Evolutionary conservation across 192 early-diverging fungal genomes (phyloP), one percentile per base, ranked within the genome.

Genomic region (Chytriomyces confervae): DNA sequence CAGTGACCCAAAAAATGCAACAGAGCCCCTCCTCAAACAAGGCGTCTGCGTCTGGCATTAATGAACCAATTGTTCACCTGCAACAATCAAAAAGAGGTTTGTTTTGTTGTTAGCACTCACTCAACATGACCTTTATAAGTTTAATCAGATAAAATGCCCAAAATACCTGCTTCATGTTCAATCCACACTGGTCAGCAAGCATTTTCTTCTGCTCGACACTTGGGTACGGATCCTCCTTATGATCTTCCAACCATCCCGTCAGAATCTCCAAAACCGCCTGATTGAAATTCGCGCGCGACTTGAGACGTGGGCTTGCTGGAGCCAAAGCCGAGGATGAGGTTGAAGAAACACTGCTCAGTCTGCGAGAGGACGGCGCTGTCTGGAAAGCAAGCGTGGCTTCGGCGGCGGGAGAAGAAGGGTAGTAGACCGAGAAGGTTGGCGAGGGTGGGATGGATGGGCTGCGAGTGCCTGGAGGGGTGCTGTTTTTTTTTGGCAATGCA

Each of bases 51-150:
- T 27, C 72, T 16, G 18, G 72, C 72, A 46, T 75, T 75, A 48
- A 75, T 75, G 61, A 75, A 75, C 72, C 72, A 75, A 46, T 75
- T 62, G 72, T 75, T 75, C n/a, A 75, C 72, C 69, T 70, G 36
- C 36, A 36, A 36, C 4, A 36, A 27, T 27, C 36, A 36, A 36
- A 36, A 1, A 70, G 48, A n/a, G 43, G 65, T 43, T 1, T 3
- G 36, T 66, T 16, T n/a, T n/a, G n/a, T n/a, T n/a, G n/a, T n/a
- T n/a, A n/a, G 20, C 20, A 18, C 13, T 18, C 13, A 16, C 20
- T 16, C n/a, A n/a, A 10, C 69, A 1, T 1, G 48, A 70, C 16
- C 1, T 62, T 2, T 53, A 5, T 53, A 10, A 10, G 36, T 36
- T 36, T 36, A 36, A 36, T 36, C 36, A 36, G 36, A 36, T 36